Evolutionary conservation across 805 yeast genomes (phyloP), one percentile per base, ranked within the genome.

Genomic region (Zygosaccharomyces lentus): DNA sequence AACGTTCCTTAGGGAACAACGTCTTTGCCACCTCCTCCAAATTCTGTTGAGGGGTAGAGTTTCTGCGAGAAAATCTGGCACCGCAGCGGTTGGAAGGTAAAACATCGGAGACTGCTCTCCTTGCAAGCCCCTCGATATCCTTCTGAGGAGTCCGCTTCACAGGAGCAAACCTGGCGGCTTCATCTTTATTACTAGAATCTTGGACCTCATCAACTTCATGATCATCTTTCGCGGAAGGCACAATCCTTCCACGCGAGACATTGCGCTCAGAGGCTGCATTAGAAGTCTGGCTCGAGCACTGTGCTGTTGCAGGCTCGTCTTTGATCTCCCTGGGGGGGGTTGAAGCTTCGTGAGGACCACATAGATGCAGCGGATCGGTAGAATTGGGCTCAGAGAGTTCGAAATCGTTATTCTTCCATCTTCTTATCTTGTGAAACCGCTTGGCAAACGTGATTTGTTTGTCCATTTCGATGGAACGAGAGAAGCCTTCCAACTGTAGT

Each of bases 381-480:
- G n/a, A 8, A 37, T 9, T 17, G 9, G 40, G 10, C 3, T 13
- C n/a, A 37, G 31, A n/a, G 8, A 37, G 4, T 15, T 24, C 25
- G 15, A 9, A n/a, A 35, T 35, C 12, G 7, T 23, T 25, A 16
- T 37, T 37, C 16, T 37, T 37, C 40, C 40, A 37, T 37, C 40
- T 37, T 24, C 40, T 37, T 12, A 37, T 13, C 21, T 13, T 37
- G 27, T 37, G 40, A 25, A 25, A 37, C 10, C 40, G 26, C 13
- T 37, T 37, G 23, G 30, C 23, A 12, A 27, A 27, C 2, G 16
- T 13, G 16, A 27, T 13, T 23, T 38, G 41, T 23, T 38, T 23
- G 9, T 38, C 34, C 25, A 38, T 17, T 17, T 38, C 41, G 3
- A 26, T 38, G 23, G 31, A 27, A 23, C 13, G 24, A 38, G 23